phyloP scores from a whole-genome alignment of 179 eudicot genomes.

The Sideroxylon spinosum region DNA sequence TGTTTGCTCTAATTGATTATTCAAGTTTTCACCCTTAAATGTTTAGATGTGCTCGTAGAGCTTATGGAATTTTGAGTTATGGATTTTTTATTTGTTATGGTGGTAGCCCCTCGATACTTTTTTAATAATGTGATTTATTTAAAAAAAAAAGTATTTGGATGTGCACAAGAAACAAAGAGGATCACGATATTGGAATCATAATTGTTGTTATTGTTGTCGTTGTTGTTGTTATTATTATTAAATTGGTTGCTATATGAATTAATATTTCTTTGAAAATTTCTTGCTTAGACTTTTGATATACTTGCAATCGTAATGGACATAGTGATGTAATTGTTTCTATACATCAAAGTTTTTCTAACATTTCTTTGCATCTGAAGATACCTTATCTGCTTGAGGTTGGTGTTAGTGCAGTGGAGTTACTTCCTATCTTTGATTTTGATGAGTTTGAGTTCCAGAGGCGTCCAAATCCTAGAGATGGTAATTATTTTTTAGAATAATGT shows the following conservation, averaged over 20 bases:
- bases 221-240: not conserved
- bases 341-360: constrained; percentile 7
- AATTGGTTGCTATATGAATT: not conserved
- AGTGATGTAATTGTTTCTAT: constrained; percentile 4
- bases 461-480: constrained; percentile 94
- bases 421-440: constrained; percentile 97
- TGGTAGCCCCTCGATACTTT: no score
- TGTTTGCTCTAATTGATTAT: not conserved
- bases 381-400: constrained; percentile 98
- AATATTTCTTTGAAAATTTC: not conserved
- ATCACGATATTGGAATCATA: not conserved
- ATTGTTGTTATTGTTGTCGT: not conserved
- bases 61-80: no score
- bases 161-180: not conserved
- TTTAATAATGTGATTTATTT: no score
- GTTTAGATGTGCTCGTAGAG: not conserved
- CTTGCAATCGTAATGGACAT: not conserved
- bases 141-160: no score
- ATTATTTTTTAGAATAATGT: constrained; percentile 9
- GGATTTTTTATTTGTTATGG: no score
- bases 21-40: not conserved
- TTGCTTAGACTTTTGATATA: not conserved
- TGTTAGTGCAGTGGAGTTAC: constrained; percentile 88
- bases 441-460: constrained; percentile 96
- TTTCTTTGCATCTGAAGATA: constrained; percentile 44